A percentile compares a stretch with the other conserved stretches of the same genome.
These are phyloP conservation scores for Diaporthe helianthi DNA, from an alignment of 2,329 filamentous ascomycete species.

Conservation along the genomic window DNA sequence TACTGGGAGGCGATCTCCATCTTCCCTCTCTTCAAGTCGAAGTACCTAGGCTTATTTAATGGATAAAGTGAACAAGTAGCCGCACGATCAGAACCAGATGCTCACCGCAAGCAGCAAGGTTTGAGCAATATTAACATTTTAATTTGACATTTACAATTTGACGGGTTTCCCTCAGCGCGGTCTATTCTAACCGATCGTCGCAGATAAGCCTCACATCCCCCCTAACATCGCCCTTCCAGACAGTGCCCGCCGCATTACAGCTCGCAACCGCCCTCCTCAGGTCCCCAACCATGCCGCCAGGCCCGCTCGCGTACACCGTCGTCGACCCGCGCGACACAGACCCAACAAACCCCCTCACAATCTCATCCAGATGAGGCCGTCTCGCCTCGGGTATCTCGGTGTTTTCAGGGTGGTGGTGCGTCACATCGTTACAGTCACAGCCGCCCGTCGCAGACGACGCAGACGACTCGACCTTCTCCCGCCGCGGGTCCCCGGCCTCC, in stretches of 20 bases:
- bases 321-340: slow-evolving; percentile 56
- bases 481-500: slow-evolving; percentile 39
- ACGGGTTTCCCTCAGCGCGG: not conserved
- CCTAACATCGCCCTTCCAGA: slow-evolving; percentile 64
- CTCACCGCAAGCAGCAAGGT: not conserved
- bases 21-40: too few relatives aligned
- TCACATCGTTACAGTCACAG: slow-evolving; percentile 35
- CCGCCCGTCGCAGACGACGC: slow-evolving; percentile 36
- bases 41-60: not conserved
- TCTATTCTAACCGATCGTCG: slow-evolving; percentile 64
- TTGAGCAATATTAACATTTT: not conserved
- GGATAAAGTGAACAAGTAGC: too few relatives aligned
- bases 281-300: slow-evolving; percentile 65
- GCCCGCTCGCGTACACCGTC: slow-evolving; percentile 66
- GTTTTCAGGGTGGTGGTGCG: slow-evolving; percentile 36
- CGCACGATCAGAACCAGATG: not conserved
- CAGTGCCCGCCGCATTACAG: slow-evolving; percentile 58
- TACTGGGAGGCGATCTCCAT: not conserved
- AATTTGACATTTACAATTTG: not conserved
- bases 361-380: slow-evolving; percentile 53
- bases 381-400: slow-evolving; percentile 39
- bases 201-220: slow-evolving; percentile 64
- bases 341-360: slow-evolving; percentile 58
- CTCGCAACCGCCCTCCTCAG: slow-evolving; percentile 60
- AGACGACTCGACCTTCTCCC: slow-evolving; percentile 35